Conservation (phyloP, 208 protist species). For the Trypanosoma theileri region DNA sequence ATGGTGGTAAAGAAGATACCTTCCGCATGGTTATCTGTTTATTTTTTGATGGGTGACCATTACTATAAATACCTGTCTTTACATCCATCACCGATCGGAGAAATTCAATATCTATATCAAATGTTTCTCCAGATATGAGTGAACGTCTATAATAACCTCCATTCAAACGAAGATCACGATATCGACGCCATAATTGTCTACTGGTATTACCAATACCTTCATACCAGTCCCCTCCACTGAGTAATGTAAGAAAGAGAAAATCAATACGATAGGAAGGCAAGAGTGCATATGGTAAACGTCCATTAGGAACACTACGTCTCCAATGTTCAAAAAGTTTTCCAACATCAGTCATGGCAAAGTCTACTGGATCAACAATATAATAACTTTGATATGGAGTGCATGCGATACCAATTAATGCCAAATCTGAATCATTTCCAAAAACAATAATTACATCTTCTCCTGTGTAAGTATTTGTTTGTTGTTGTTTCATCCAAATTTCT, state of each 20-base stretch:
- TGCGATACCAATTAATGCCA: conserved; percentile 68
- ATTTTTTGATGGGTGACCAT: conserved; percentile 15
- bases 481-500: conserved; percentile 33
- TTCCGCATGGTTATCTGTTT: conserved; percentile 6
- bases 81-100: conserved; percentile 42
- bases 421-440: conserved; percentile 82
- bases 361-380: conserved; percentile 56
- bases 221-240: conserved; percentile 81
- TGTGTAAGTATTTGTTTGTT: conserved; percentile 35
- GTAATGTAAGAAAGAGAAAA: conserved; percentile 80
- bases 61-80: conserved; percentile 15
- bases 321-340: conserved; percentile 72
- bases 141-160: conserved; percentile 53
- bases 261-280: conserved; percentile 80
- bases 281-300: conserved; percentile 39
- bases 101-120: conserved; percentile 67
- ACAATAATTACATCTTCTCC: conserved; percentile 64
- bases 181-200: conserved; percentile 59
- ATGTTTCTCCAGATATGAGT: conserved; percentile 39
- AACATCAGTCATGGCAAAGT: conserved; percentile 49
- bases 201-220: conserved; percentile 49
- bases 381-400: conserved; percentile 60
- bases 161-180: conserved; percentile 71
- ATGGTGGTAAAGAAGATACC: background rate
- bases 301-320: conserved; percentile 44